These are phyloP conservation scores for Rugosomyces carneus DNA, from an alignment of 1,284 basidiomycete genomes.

Conservation along the genomic window DNA sequence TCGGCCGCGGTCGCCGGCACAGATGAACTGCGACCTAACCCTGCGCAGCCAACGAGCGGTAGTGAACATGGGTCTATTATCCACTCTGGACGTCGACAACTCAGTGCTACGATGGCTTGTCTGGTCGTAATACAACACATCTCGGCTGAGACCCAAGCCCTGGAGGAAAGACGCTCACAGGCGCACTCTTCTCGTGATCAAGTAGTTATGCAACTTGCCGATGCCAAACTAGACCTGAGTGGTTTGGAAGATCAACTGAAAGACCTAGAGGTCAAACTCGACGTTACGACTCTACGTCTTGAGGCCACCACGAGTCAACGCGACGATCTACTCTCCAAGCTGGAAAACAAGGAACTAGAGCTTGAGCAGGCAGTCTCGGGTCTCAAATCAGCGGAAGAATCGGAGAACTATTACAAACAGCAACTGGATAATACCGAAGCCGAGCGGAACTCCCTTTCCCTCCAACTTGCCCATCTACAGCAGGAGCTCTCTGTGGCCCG, in stretches of 20 bases:
- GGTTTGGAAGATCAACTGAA: slow-evolving; percentile 17
- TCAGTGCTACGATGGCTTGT: slow-evolving; percentile 27
- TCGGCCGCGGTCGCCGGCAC: slow-evolving; percentile 12
- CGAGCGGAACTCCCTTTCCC: slow-evolving; percentile 53
- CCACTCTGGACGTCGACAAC: slow-evolving; percentile 15
- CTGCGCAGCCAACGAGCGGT: too few species aligned
- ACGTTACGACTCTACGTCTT: slow-evolving; percentile 27
- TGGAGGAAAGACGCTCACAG: slow-evolving; percentile 3
- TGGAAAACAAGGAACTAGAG: slow-evolving; percentile 25
- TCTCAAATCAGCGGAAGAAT: slow-evolving; percentile 30
- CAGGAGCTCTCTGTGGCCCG: slow-evolving; percentile 47
- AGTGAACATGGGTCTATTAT: too few species aligned
- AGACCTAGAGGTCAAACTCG: slow-evolving; percentile 26
- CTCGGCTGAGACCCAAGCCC: slow-evolving; percentile 16
- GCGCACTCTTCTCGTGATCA: slow-evolving; percentile 1
- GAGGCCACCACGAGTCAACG: slow-evolving; percentile 30
- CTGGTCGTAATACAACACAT: slow-evolving; percentile 32
- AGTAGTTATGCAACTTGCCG: slow-evolving; percentile 7
- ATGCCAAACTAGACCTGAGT: slow-evolving; percentile 18
- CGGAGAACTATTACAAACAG: slow-evolving; percentile 31
- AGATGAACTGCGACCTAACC: too few species aligned
- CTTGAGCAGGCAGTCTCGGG: slow-evolving; percentile 26
- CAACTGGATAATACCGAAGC: slow-evolving; percentile 50
- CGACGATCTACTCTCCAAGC: slow-evolving; percentile 26
- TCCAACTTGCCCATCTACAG: slow-evolving; percentile 58